These are phyloP conservation scores for Durusdinium trenchii DNA, from an alignment of 73 alveolate species.

Conservation along the genomic window DNA sequence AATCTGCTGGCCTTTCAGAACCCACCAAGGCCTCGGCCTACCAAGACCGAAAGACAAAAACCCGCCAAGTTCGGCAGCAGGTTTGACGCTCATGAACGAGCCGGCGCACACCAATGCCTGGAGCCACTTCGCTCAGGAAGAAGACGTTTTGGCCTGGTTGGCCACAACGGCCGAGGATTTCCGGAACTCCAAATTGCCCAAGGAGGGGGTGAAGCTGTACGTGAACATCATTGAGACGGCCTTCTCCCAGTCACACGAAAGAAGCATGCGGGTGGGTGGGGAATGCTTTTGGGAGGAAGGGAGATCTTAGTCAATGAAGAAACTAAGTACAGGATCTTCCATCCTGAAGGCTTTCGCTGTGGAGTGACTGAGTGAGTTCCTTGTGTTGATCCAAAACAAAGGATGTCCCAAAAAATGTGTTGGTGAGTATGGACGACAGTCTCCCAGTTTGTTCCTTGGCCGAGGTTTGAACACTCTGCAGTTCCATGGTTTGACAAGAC, in stretches of 20 bases:
- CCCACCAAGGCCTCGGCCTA: too few relatives aligned
- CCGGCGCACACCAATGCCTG: constrained; percentile 82
- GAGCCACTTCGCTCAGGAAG: constrained; percentile 70
- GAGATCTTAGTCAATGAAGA: neutral
- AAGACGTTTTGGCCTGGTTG: constrained; percentile 61
- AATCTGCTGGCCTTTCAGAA: too few relatives aligned
- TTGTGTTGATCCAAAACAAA: neutral
- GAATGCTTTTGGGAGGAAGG: too few relatives aligned
- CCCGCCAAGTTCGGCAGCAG: neutral
- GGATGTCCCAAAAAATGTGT: too few relatives aligned
- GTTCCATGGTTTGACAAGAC: constrained; percentile 86
- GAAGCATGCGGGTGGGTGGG: neutral
- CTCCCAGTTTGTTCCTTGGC: neutral
- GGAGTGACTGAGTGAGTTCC: neutral
- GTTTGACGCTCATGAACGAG: constrained; percentile 78
- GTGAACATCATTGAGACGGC: constrained; percentile 72
- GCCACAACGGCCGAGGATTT: constrained; percentile 61
- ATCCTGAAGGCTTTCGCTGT: neutral
- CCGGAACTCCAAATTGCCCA: constrained; percentile 46
- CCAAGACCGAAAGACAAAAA: neutral
- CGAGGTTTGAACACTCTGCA: constrained; percentile 90
- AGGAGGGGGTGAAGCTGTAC: neutral
- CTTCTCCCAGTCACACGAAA: constrained; percentile 9
- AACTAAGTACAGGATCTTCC: neutral
- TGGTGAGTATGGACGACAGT: neutral